A percentile compares a stretch with the other conserved stretches of the same genome.
Conservation (phyloP, 495 filamentous ascomycete genomes). For the Penicillium nucicola region DNA sequence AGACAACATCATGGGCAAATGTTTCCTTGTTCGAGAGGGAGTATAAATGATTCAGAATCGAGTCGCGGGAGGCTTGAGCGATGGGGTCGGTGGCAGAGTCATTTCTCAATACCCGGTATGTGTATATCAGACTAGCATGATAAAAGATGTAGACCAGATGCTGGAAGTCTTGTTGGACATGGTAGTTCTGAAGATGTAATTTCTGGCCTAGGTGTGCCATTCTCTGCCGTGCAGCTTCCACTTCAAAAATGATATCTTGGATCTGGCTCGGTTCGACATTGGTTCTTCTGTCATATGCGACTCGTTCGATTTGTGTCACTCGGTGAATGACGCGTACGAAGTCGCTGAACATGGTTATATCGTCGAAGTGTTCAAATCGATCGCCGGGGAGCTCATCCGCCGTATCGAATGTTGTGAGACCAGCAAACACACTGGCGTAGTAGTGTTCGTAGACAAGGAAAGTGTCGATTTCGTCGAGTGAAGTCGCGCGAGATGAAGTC, state of each 20-base stretch:
- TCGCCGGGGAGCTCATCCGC: not conserved
- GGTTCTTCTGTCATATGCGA: not conserved
- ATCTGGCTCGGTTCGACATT: not conserved
- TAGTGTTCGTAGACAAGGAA: conserved; percentile 27
- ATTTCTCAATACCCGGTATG: not conserved
- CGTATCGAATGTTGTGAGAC: conserved; percentile 17
- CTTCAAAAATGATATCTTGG: not conserved
- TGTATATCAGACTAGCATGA: conserved; percentile 11
- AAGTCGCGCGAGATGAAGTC: not conserved
- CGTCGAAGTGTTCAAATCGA: conserved; percentile 6
- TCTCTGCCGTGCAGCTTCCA: not conserved
- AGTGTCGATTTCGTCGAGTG: conserved; percentile 5
- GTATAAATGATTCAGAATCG: conserved; percentile 1
- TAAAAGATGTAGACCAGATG: conserved; percentile 11
- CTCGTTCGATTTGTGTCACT: conserved; percentile 17
- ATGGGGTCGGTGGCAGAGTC: not conserved
- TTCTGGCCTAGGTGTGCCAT: not conserved
- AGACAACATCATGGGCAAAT: conserved; percentile 11
- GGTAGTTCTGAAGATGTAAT: not conserved
- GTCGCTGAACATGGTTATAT: conserved; percentile 21
- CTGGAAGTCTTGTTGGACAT: not conserved
- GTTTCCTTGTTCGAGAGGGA: not conserved
- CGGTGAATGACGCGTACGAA: conserved; percentile 19
- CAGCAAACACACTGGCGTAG: conserved; percentile 18
- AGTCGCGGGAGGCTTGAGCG: not conserved